A percentile compares a stretch with the other conserved stretches of the same genome.
phyloP scores from a whole-genome alignment of 441 rosid species.

The Brassica hybrid region DNA sequence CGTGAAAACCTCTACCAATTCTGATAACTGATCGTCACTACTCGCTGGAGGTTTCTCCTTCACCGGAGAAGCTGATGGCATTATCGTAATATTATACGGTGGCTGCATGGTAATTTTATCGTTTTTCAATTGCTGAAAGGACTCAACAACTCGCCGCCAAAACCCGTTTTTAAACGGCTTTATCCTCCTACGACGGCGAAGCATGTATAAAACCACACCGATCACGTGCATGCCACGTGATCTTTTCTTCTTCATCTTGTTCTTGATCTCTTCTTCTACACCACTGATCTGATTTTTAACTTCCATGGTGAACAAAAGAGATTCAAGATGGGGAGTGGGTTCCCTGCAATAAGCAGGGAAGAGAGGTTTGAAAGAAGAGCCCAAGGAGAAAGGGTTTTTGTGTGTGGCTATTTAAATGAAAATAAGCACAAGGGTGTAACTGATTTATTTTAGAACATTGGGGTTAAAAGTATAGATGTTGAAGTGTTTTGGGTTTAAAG shows the following conservation, averaged over 20 bases:
- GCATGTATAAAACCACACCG: conserved; percentile 48
- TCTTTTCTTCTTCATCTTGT: conserved; percentile 43
- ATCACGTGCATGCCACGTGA: conserved; percentile 48
- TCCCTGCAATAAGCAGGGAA: conserved; percentile 43
- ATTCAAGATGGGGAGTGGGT: background rate
- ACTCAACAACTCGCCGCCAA: conserved; percentile 52
- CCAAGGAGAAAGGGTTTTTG: conserved; percentile 20
- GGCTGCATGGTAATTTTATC: conserved; percentile 5
- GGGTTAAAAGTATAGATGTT: background rate
- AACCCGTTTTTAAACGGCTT: conserved; percentile 39
- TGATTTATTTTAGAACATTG: background rate
- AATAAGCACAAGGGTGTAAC: conserved; percentile 3
- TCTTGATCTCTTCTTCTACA: conserved; percentile 22
- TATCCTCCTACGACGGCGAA: conserved; percentile 38
- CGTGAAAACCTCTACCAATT: conserved; percentile 42
- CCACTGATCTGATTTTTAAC: background rate
- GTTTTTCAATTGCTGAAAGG: conserved; percentile 56
- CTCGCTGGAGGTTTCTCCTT: conserved; percentile 11
- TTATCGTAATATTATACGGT: conserved; percentile 11
- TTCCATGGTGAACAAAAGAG: conserved; percentile 29
- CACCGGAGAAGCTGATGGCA: conserved; percentile 16
- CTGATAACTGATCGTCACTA: conserved; percentile 21
- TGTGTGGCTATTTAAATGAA: conserved; percentile 29
- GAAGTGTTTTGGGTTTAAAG: conserved; percentile 17
- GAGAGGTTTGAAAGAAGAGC: conserved; percentile 33